Percentiles rank a stretch among this genome's conserved stretches.
Conservation (phyloP, 139 green algal genomes). For the Chlorella sp. region DNA sequence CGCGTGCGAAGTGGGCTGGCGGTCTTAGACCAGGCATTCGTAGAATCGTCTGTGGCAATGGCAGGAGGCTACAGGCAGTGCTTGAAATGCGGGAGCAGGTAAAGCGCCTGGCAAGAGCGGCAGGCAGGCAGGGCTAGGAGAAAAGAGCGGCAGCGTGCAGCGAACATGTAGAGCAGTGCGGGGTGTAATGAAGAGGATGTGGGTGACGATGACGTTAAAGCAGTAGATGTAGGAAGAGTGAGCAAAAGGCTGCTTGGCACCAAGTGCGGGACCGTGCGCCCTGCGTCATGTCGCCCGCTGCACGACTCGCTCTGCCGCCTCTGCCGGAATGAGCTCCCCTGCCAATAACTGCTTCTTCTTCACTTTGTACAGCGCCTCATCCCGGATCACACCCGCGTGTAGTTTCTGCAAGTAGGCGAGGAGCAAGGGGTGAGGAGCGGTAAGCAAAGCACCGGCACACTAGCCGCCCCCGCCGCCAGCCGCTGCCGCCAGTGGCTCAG, state of each 20-base stretch:
- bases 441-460: neutral
- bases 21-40: neutral
- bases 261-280: no score
- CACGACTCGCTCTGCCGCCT: neutral
- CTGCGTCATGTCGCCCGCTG: no score
- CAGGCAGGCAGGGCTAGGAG: neutral
- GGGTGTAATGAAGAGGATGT: neutral
- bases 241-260: neutral
- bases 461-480: neutral
- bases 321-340: neutral
- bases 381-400: conserved; percentile 51
- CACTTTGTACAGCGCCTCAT: conserved; percentile 52
- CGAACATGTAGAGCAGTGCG: neutral
- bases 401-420: conserved; percentile 46
- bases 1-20: neutral
- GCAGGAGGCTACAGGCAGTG: neutral
- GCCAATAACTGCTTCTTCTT: conserved; percentile 47
- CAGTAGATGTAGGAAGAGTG: neutral
- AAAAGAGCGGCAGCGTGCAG: neutral
- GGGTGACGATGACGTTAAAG: no score
- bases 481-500: neutral
- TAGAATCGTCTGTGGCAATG: neutral
- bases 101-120: no score
- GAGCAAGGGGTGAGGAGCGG: no score
- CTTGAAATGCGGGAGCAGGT: no score